Evolutionary conservation across 768 basidiomycete genomes (phyloP).

Genomic region (Guyanaporus albipodus): DNA sequence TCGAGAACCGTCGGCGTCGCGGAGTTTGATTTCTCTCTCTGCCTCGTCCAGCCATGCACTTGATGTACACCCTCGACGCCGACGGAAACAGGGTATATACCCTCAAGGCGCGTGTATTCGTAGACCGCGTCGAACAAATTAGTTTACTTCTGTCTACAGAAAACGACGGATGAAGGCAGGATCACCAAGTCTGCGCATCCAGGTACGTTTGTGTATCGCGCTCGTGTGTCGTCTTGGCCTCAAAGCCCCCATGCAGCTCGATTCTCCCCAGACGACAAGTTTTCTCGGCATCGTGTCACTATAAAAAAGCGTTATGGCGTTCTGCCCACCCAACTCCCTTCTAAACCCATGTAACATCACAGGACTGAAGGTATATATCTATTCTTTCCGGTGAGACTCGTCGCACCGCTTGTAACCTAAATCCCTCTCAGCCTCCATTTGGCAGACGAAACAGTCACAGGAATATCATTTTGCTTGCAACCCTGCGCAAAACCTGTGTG

Average conservation of each 20-base stretch:
- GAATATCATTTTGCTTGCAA: too few species aligned
- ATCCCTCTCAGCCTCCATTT: too few species aligned
- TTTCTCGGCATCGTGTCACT: conserved; percentile 94
- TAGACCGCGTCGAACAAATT: not conserved
- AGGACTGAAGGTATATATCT: too few species aligned
- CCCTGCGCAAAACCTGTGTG: too few species aligned
- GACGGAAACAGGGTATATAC: conserved; percentile 84
- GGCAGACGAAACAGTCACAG: too few species aligned
- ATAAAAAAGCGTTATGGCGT: conserved; percentile 92
- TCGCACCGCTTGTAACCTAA: too few species aligned
- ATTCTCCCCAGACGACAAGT: conserved; percentile 99
- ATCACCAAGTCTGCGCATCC: conserved; percentile 97
- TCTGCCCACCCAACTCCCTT: conserved; percentile 84
- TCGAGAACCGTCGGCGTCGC: not conserved
- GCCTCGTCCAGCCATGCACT: conserved; percentile 68
- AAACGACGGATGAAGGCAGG: conserved; percentile 74
- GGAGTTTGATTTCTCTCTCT: conserved; percentile 13
- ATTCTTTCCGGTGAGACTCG: too few species aligned
- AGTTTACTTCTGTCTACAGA: conserved; percentile 45
- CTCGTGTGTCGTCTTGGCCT: not conserved
- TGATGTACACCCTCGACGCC: conserved; percentile 89
- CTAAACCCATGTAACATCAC: conserved; percentile 75
- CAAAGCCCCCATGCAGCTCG: conserved; percentile 56
- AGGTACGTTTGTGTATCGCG: conserved; percentile 46
- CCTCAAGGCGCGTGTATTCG: conserved; percentile 66